Evolutionary conservation across 2,329 filamentous ascomycete genomes (phyloP).

Genomic region (Colletotrichum melonis): DNA sequence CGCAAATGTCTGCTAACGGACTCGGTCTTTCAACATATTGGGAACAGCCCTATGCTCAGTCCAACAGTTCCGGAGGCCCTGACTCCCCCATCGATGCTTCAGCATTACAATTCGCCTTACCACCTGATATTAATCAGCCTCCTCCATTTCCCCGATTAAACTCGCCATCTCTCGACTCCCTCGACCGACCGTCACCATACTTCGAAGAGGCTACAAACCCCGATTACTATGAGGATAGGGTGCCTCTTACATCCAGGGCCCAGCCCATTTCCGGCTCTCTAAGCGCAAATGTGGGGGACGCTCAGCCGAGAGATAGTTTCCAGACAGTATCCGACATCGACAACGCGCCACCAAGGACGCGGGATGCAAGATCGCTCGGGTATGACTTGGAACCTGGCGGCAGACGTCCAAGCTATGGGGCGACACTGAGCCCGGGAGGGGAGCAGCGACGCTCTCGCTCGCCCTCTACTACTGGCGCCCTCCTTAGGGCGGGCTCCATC

Average conservation of each 20-base stretch:
- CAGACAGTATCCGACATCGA: constrained; percentile 67
- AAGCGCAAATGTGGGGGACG: constrained; percentile 51
- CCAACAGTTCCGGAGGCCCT: constrained; percentile 49
- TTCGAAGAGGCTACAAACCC: constrained; percentile 47
- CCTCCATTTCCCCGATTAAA: constrained; percentile 25
- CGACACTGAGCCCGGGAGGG: constrained; percentile 63
- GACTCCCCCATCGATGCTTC: constrained; percentile 65
- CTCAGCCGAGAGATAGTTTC: constrained; percentile 64
- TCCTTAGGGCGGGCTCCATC: constrained; percentile 79
- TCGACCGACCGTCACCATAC: constrained; percentile 46
- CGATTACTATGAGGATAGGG: constrained; percentile 65
- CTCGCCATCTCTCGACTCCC: constrained; percentile 42
- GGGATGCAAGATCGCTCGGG: constrained; percentile 65
- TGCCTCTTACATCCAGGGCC: constrained; percentile 66
- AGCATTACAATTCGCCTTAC: constrained; percentile 65
- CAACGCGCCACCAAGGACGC: constrained; percentile 62
- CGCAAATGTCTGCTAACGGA: constrained; percentile 44
- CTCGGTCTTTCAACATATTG: constrained; percentile 64
- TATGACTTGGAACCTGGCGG: constrained; percentile 68
- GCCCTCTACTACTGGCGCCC: constrained; percentile 70
- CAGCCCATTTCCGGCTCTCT: constrained; percentile 66
- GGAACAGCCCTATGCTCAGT: constrained; percentile 58
- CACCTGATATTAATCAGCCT: constrained; percentile 59
- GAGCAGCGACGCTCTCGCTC: constrained; percentile 67
- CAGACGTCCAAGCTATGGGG: constrained; percentile 67